Base-by-base conservation (phyloP, 805 yeast genomes). In the Wickerhamomyces hampshirensis region DNA sequence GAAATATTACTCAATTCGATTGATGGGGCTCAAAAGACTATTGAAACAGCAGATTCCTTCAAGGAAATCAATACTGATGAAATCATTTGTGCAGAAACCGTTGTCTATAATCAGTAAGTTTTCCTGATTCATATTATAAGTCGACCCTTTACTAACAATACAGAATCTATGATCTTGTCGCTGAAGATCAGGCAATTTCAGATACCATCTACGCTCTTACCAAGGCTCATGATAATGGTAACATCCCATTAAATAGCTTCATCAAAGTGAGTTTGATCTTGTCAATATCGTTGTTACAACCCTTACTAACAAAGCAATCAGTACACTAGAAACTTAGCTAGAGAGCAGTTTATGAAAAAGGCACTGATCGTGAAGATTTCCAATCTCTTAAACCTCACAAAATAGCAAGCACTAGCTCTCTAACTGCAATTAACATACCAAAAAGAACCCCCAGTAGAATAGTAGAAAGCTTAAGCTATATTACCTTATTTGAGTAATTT, bases 161-260 rank as follows among this genome's bases (percentile, higher is more conserved):
- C 30, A 39, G 46, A 27, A 50, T 82, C 11, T 80, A 83, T 51
- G 72, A 72, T 15, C 61, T 81, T 1, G 74, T 75, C 1, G 71
- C 88, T 14, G 80, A 75, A 27, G 84, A 83, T 35, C 68, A 71
- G 41, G 84, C 95, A 1, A 69, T 80, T n/a, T 72, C 73, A 21
- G 96, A 89, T 52, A 66, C 89, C 1, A 62, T 77, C 5, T 67
- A 72, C 38, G 67, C 77, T 9, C 62, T 88, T 8, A 72, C 75
- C 5, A 74, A 77, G 15, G 69, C 75, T 4, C 74, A 71, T 40
- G 78, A 72, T 38, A 47, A 60, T 3, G 79, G 75, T 5, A 53
- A 61, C 30, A 50, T 78, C n/a, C 38, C 59, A 5, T 48, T 74
- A 16, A 67, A 65, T 3, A 55, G 53, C 14, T 73, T 71, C 45